phyloP scores from a whole-genome alignment of 345 rosid genomes.

The Gossypium longicalyx region DNA sequence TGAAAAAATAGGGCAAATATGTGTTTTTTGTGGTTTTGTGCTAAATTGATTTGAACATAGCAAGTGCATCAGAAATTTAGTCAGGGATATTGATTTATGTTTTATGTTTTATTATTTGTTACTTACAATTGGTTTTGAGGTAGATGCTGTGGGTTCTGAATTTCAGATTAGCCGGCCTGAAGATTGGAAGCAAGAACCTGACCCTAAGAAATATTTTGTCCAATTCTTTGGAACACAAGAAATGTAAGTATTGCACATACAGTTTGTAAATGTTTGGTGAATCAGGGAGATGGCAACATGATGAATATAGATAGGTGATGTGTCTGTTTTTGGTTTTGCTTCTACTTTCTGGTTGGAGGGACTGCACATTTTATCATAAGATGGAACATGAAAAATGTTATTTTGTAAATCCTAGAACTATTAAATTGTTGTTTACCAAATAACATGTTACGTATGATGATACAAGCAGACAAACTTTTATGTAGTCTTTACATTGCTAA shows the following conservation, averaged over 20 bases:
- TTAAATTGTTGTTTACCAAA: neutral
- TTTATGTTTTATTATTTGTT: neutral
- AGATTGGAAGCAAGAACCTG: conserved; percentile 66
- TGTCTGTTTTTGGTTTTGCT: neutral
- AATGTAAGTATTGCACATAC: conserved; percentile 51
- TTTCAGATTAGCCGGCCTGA: conserved; percentile 84
- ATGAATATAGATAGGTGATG: neutral
- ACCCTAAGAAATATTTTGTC: conserved; percentile 81
- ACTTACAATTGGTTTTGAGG: neutral
- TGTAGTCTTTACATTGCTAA: conserved; percentile 2
- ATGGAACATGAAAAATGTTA: neutral
- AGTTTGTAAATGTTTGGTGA: conserved; percentile 3
- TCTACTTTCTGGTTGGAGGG: neutral
- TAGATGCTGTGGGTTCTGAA: conserved; percentile 23
- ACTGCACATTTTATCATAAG: neutral
- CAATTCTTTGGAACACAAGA: conserved; percentile 83
- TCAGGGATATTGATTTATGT: neutral
- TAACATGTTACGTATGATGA: neutral
- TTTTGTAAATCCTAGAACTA: neutral
- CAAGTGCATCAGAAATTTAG: neutral
- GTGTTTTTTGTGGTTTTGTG: neutral
- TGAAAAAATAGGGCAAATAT: neutral
- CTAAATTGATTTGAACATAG: neutral
- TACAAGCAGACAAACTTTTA: neutral
- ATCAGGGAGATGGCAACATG: neutral